phyloP scores from a whole-genome alignment of 2,329 filamentous ascomycete genomes.

The Pezizomycotina sp. region DNA sequence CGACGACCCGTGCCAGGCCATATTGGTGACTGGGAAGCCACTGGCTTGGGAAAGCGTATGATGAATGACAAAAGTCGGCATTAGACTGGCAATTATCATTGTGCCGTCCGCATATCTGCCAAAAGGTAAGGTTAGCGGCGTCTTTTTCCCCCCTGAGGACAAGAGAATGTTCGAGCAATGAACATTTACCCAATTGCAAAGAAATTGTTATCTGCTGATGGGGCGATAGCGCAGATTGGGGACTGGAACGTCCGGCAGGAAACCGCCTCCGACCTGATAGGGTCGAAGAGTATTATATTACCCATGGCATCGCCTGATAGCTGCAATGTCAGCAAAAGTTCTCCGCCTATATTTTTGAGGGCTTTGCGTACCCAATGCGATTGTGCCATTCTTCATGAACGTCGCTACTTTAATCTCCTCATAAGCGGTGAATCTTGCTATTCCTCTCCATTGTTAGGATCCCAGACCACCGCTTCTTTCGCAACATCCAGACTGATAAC shows the following conservation, averaged over 20 bases:
- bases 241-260: slow-evolving; percentile 87
- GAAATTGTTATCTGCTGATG: slow-evolving; percentile 73
- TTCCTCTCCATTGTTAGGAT: slow-evolving; percentile 74
- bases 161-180: neutral
- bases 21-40: slow-evolving; percentile 70
- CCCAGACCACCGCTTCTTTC: slow-evolving; percentile 91
- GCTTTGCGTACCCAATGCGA: slow-evolving; percentile 66
- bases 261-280: slow-evolving; percentile 78
- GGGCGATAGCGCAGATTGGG: slow-evolving; percentile 82
- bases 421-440: slow-evolving; percentile 83
- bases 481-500: slow-evolving; percentile 87
- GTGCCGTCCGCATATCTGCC: slow-evolving; percentile 84
- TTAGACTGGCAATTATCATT: slow-evolving; percentile 71
- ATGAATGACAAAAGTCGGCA: slow-evolving; percentile 82
- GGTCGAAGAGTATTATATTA: slow-evolving; percentile 87
- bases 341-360: slow-evolving; percentile 2
- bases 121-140: too few species aligned
- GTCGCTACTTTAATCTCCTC: slow-evolving; percentile 68
- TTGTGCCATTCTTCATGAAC: slow-evolving; percentile 95
- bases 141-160: slow-evolving; percentile 16
- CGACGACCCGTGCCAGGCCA: slow-evolving; percentile 93
- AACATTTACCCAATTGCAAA: slow-evolving; percentile 75
- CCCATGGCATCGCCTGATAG: slow-evolving; percentile 71
- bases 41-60: slow-evolving; percentile 76
- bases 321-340: slow-evolving; percentile 16